phyloP scores from a whole-genome alignment of 208 protist genomes.

The Trypanosoma rangeli region DNA sequence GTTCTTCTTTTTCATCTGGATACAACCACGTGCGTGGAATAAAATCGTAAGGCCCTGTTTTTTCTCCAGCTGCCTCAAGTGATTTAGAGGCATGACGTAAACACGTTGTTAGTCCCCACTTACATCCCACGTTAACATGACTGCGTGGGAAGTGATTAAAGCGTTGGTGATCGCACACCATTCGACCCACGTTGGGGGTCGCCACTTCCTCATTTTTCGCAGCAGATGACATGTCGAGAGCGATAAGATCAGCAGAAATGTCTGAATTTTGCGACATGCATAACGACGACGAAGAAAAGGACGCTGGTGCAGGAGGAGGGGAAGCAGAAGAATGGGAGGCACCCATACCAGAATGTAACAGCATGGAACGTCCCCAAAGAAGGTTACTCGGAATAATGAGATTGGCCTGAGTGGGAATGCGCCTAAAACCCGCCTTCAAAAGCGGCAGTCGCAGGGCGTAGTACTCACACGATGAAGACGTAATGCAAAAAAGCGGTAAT shows the following conservation, averaged over 20 bases:
- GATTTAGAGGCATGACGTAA: slow-evolving; percentile 25
- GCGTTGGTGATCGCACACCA: slow-evolving; percentile 42
- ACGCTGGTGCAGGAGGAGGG: not conserved
- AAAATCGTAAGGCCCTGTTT: slow-evolving; percentile 46
- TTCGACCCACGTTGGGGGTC: slow-evolving; percentile 15
- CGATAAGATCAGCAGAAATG: not conserved
- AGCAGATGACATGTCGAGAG: not conserved
- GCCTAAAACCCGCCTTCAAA: slow-evolving; percentile 81
- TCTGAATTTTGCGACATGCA: not conserved
- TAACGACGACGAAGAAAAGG: slow-evolving; percentile 8
- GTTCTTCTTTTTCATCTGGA: slow-evolving; percentile 57
- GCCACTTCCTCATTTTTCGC: slow-evolving; percentile 19
- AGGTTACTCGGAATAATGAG: slow-evolving; percentile 55
- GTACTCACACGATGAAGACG: slow-evolving; percentile 92
- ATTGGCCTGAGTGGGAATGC: slow-evolving; percentile 32
- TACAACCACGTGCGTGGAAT: slow-evolving; percentile 83
- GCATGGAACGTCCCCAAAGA: slow-evolving; percentile 74
- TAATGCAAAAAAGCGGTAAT: slow-evolving; percentile 74
- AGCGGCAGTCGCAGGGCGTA: slow-evolving; percentile 93
- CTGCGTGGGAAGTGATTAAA: slow-evolving; percentile 91
- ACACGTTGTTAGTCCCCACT: slow-evolving; percentile 73
- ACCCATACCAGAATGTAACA: slow-evolving; percentile 18
- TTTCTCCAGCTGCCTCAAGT: slow-evolving; percentile 13
- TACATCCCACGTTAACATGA: slow-evolving; percentile 81
- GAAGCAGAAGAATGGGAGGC: not conserved